A percentile compares a stretch with the other conserved stretches of the same genome.
phyloP scores from a whole-genome alignment of 306 rosid species.

The Mimosa bimucronata region DNA sequence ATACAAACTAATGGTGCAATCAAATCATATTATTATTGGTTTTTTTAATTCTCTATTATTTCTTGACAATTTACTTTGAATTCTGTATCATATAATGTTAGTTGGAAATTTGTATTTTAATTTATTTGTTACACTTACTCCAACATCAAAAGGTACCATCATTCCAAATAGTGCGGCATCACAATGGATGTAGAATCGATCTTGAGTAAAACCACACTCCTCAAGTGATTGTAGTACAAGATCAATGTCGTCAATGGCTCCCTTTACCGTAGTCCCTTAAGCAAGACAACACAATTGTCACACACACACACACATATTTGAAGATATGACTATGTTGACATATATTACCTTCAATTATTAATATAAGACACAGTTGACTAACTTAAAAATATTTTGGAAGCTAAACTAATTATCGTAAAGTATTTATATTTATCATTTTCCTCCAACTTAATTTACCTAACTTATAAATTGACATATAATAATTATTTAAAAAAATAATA shows the following conservation, averaged over 20 bases:
- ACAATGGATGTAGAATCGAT: conserved; percentile 75
- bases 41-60: neutral
- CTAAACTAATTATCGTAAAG: too few species aligned
- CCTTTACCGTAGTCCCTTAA: conserved; percentile 75
- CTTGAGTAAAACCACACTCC: conserved; percentile 27
- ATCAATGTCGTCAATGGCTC: conserved; percentile 71
- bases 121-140: conserved; percentile 28
- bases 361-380: too few species aligned
- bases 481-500: too few species aligned
- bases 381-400: too few species aligned
- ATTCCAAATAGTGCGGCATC: conserved; percentile 72
- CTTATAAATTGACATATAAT: too few species aligned
- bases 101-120: neutral
- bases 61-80: neutral
- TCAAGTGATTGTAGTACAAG: conserved; percentile 55
- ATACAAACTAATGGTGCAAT: neutral
- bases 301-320: too few species aligned
- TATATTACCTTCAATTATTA: too few species aligned
- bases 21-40: neutral
- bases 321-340: neutral
- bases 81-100: neutral
- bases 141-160: conserved; percentile 71
- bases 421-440: too few species aligned
- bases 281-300: neutral
- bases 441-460: too few species aligned